Conservation (phyloP, 257 asterid species). For the Schizonepeta tenuifolia region DNA sequence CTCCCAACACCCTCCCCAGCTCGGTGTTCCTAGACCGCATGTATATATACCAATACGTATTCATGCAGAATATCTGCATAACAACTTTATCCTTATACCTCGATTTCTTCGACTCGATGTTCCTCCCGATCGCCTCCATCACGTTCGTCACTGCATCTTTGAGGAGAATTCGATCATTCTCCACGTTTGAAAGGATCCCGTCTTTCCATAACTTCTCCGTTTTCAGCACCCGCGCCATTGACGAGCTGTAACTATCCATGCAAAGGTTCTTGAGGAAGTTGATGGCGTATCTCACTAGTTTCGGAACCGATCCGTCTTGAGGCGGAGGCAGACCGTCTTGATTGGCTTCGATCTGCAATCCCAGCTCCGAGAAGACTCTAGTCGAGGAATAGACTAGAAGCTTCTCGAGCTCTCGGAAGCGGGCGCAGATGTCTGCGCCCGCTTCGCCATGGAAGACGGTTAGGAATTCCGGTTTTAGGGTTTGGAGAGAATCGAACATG, state of each 20-base stretch:
- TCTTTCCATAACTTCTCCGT: slow-evolving; percentile 73
- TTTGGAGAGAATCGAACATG: slow-evolving; percentile 66
- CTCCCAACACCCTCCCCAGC: slow-evolving; percentile 69
- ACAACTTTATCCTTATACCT: slow-evolving; percentile 60
- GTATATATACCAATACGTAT: slow-evolving; percentile 80
- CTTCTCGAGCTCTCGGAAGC: slow-evolving; percentile 73
- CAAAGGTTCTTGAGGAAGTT: slow-evolving; percentile 75
- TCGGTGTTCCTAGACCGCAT: slow-evolving; percentile 68
- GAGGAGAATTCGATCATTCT: slow-evolving; percentile 52
- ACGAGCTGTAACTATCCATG: slow-evolving; percentile 45
- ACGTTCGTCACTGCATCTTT: slow-evolving; percentile 64
- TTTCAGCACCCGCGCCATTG: slow-evolving; percentile 60
- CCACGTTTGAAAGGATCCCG: slow-evolving; percentile 50
- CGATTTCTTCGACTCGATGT: slow-evolving; percentile 55
- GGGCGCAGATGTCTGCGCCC: slow-evolving; percentile 57
- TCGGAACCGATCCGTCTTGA: slow-evolving; percentile 74
- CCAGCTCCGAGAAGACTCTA: slow-evolving; percentile 68
- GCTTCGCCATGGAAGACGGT: slow-evolving; percentile 64
- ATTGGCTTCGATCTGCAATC: slow-evolving; percentile 75
- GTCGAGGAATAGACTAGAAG: slow-evolving; percentile 74
- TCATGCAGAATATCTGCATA: slow-evolving; percentile 62
- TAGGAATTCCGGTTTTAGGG: slow-evolving; percentile 51
- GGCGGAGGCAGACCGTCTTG: slow-evolving; percentile 74
- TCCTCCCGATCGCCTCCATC: slow-evolving; percentile 78
- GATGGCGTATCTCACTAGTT: slow-evolving; percentile 68